Evolutionary conservation across 345 rosid genomes (phyloP).

Genomic region (Bruguiera gymnorhiza): DNA sequence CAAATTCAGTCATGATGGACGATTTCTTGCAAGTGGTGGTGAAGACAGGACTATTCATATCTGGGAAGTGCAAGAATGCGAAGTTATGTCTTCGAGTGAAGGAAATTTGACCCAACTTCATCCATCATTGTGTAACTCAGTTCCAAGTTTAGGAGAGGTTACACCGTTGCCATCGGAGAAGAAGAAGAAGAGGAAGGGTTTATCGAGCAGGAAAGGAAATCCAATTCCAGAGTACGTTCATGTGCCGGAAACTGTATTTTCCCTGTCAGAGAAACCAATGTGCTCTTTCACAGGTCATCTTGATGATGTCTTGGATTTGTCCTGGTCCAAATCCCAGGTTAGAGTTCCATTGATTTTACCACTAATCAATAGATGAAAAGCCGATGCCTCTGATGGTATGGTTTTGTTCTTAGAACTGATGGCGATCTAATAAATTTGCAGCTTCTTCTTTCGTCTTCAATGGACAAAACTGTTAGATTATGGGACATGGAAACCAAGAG

Average conservation of each 20-base stretch:
- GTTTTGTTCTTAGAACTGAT: too few species aligned
- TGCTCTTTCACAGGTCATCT: slow-evolving; percentile 83
- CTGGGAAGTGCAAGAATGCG: slow-evolving; percentile 97
- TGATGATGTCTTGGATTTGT: slow-evolving; percentile 59
- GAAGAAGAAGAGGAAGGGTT: slow-evolving; percentile 66
- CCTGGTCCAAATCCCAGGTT: slow-evolving; percentile 85
- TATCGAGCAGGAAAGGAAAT: slow-evolving; percentile 37
- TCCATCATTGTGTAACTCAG: slow-evolving; percentile 42
- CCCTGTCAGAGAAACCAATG: slow-evolving; percentile 70
- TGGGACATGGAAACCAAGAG: slow-evolving; percentile 84
- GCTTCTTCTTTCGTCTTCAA: slow-evolving; percentile 87
- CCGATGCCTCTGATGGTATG: not conserved
- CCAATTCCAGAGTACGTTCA: slow-evolving; percentile 78
- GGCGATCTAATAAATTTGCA: slow-evolving; percentile 28
- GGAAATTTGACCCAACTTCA: slow-evolving; percentile 61
- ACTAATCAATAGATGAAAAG: not conserved
- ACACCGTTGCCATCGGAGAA: slow-evolving; percentile 31
- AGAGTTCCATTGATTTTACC: slow-evolving; percentile 8
- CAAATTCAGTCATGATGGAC: slow-evolving; percentile 55
- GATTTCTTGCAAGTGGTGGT: slow-evolving; percentile 79
- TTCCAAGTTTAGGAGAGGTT: slow-evolving; percentile 28
- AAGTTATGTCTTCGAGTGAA: slow-evolving; percentile 60
- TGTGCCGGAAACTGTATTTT: slow-evolving; percentile 77
- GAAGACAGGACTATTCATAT: slow-evolving; percentile 72
- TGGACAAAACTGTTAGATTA: slow-evolving; percentile 94